A percentile compares a stretch with the other conserved stretches of the same genome.
Evolutionary conservation across 768 basidiomycete species (phyloP).

Genomic region (Stropharia rugosoannulata): DNA sequence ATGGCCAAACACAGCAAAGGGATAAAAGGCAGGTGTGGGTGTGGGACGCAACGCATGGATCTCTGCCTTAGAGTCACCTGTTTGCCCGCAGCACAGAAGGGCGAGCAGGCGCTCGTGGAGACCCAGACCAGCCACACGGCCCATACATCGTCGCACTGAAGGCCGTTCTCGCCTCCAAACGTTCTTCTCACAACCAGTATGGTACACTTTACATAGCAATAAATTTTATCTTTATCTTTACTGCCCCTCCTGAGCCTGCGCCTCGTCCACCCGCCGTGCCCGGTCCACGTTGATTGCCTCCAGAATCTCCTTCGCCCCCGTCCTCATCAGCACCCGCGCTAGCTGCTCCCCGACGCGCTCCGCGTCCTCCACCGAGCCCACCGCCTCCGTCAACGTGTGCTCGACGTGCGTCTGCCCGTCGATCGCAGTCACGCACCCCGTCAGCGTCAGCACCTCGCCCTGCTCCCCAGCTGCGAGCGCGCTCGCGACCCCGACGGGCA

Average conservation of each 20-base stretch:
- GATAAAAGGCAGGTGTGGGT: constrained; percentile 24
- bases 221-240: not conserved
- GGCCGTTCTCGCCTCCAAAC: constrained; percentile 13
- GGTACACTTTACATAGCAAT: constrained; percentile 9
- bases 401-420: constrained; percentile 75
- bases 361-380: constrained; percentile 56
- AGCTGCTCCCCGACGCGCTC: constrained; percentile 68
- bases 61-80: constrained; percentile 76
- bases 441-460: constrained; percentile 51
- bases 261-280: constrained; percentile 40
- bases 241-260: constrained; percentile 17
- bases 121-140: constrained; percentile 46
- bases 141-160: constrained; percentile 21
- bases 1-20: constrained; percentile 31
- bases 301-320: constrained; percentile 78
- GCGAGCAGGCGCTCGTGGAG: constrained; percentile 69
- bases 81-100: constrained; percentile 39
- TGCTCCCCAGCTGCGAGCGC: constrained; percentile 34
- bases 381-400: constrained; percentile 50
- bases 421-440: constrained; percentile 83
- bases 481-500: constrained; percentile 85
- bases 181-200: constrained; percentile 15
- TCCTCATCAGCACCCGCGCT: constrained; percentile 61
- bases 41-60: constrained; percentile 37
- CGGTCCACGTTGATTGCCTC: constrained; percentile 80